Evolutionary conservation across 352 stramenopile species (phyloP).

Genomic region (Elongisporangium anandrum): DNA sequence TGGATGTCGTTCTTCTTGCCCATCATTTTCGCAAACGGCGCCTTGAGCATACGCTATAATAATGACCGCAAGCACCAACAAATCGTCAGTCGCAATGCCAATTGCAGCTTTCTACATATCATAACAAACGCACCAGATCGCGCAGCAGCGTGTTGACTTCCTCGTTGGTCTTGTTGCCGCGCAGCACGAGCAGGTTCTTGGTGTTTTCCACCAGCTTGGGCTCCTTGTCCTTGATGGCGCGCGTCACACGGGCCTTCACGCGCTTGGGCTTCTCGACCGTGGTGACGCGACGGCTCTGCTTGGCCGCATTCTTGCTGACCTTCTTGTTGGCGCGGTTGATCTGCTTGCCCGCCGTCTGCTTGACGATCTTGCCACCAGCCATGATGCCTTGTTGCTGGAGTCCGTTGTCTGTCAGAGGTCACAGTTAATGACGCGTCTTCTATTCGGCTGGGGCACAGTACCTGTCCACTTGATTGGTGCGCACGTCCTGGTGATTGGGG

Average conservation of each 20-base stretch:
- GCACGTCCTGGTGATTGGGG: constrained; percentile 3
- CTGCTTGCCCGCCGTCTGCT: constrained; percentile 66
- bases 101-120: not conserved
- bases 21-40: constrained; percentile 86
- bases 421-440: constrained; percentile 3
- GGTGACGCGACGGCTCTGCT: constrained; percentile 70
- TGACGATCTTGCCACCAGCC: constrained; percentile 66
- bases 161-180: constrained; percentile 88
- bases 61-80: not conserved
- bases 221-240: constrained; percentile 85
- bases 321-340: constrained; percentile 59
- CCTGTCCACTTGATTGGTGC: constrained; percentile 34
- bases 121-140: constrained; percentile 51
- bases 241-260: constrained; percentile 74
- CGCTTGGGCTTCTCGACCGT: constrained; percentile 73
- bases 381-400: constrained; percentile 18
- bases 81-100: not conserved
- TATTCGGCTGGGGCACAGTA: constrained; percentile 3
- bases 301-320: constrained; percentile 57
- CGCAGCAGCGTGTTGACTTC: constrained; percentile 76
- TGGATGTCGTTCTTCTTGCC: constrained; percentile 93
- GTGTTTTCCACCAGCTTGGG: constrained; percentile 91
- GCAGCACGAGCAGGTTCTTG: constrained; percentile 87
- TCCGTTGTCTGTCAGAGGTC: constrained; percentile 5
- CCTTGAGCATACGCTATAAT: constrained; percentile 81